Percentiles rank a stretch among this genome's conserved stretches.
phyloP scores from a whole-genome alignment of 345 rosid species.

The Conringia planisiliqua region DNA sequence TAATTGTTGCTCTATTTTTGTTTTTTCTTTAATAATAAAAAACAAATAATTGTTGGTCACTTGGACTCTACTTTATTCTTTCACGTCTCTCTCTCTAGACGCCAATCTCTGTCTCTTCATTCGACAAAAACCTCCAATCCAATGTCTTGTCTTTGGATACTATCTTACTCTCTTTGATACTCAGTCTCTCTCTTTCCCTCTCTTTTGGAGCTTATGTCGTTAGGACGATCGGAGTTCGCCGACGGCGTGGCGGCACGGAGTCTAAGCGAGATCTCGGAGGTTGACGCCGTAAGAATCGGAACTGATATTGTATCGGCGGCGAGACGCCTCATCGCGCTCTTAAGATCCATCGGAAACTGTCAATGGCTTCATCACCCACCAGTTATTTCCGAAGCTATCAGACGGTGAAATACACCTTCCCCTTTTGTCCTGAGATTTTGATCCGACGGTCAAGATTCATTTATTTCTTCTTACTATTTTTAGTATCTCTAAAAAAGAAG shows the following conservation, averaged over 20 bases:
- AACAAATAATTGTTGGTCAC: conserved; percentile 4
- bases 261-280: conserved; percentile 63
- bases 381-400: conserved; percentile 55
- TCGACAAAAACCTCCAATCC: conserved; percentile 24
- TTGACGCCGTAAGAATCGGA: conserved; percentile 43
- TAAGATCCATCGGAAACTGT: conserved; percentile 55
- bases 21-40: not conserved
- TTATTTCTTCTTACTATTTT: not conserved
- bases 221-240: conserved; percentile 12
- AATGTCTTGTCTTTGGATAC: conserved; percentile 17
- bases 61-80: conserved; percentile 31
- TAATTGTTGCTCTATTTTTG: not conserved
- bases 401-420: conserved; percentile 47
- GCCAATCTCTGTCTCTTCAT: conserved; percentile 21
- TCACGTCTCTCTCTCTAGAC: conserved; percentile 15
- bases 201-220: conserved; percentile 24
- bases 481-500: not conserved
- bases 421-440: not conserved
- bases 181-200: not conserved
- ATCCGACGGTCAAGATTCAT: conserved; percentile 7
- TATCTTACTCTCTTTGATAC: conserved; percentile 8
- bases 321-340: conserved; percentile 50
- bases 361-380: conserved; percentile 67
- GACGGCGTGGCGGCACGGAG: conserved; percentile 41
- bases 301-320: conserved; percentile 75